These are phyloP conservation scores for Aspergillus coremiiformis DNA, from an alignment of 495 filamentous ascomycete genomes.

Conservation along the genomic window DNA sequence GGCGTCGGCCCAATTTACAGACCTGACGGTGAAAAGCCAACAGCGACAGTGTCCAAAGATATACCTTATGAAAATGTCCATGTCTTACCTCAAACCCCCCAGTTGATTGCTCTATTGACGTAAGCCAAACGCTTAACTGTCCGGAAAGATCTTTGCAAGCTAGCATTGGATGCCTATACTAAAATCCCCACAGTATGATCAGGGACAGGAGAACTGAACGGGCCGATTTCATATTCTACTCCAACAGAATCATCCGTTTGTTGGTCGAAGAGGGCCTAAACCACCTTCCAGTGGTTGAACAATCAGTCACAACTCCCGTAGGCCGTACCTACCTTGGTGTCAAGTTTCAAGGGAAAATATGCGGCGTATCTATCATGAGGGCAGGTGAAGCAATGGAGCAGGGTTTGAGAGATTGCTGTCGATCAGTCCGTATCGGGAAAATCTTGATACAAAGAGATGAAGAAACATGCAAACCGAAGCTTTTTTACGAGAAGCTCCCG, in stretches of 20 bases:
- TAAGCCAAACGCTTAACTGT: constrained; percentile 41
- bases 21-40: constrained; percentile 70
- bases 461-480: constrained; percentile 80
- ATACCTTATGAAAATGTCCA: constrained; percentile 83
- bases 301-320: constrained; percentile 83
- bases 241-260: constrained; percentile 96
- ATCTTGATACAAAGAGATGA: constrained; percentile 97
- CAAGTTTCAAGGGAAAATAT: constrained; percentile 95
- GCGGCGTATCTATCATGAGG: constrained; percentile 96
- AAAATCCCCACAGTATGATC: constrained; percentile 65
- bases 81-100: constrained; percentile 85
- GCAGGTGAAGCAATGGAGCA: constrained; percentile 99
- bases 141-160: not conserved
- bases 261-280: constrained; percentile 96
- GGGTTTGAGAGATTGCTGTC: constrained; percentile 90
- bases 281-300: constrained; percentile 84
- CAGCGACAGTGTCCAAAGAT: constrained; percentile 78
- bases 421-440: constrained; percentile 93
- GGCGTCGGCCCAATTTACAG: constrained; percentile 75
- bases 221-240: constrained; percentile 98
- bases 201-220: constrained; percentile 80
- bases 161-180: not conserved
- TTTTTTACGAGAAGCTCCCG: constrained; percentile 96
- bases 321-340: constrained; percentile 85
- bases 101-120: constrained; percentile 95